These are phyloP conservation scores for Clitoria ternatea DNA, from an alignment of 306 rosid species.

Conservation along the genomic window DNA sequence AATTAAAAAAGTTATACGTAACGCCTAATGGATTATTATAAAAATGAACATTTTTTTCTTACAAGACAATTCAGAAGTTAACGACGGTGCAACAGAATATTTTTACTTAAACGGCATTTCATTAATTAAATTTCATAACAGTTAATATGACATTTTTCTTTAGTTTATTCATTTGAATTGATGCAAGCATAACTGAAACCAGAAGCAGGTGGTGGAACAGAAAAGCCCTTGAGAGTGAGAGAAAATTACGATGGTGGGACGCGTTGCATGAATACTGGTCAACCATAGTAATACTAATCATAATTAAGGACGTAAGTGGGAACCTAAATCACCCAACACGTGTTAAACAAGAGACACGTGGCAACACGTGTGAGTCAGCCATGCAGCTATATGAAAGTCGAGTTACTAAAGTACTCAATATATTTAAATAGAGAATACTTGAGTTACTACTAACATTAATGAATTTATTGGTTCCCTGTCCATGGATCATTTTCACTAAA, in stretches of 20 bases:
- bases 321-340: constrained; percentile 25
- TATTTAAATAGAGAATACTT: not conserved
- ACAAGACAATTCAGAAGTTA: no score
- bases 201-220: not conserved
- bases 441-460: not conserved
- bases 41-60: no score
- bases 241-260: not conserved
- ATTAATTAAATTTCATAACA: no score
- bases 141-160: not conserved
- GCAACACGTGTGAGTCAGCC: constrained; percentile 20
- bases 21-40: no score
- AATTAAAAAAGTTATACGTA: no score
- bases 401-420: not conserved
- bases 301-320: constrained; percentile 35
- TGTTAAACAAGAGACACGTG: not conserved
- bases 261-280: constrained; percentile 10
- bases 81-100: no score
- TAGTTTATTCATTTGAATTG: not conserved
- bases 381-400: constrained; percentile 6
- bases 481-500: no score
- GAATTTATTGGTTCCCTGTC: not conserved
- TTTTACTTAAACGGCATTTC: no score
- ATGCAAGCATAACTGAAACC: not conserved
- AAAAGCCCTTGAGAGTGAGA: constrained; percentile 2
- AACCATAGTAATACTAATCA: constrained; percentile 30